Conservation (phyloP, 192 early-diverging fungal species). For the Irineochytrium annulatum region DNA sequence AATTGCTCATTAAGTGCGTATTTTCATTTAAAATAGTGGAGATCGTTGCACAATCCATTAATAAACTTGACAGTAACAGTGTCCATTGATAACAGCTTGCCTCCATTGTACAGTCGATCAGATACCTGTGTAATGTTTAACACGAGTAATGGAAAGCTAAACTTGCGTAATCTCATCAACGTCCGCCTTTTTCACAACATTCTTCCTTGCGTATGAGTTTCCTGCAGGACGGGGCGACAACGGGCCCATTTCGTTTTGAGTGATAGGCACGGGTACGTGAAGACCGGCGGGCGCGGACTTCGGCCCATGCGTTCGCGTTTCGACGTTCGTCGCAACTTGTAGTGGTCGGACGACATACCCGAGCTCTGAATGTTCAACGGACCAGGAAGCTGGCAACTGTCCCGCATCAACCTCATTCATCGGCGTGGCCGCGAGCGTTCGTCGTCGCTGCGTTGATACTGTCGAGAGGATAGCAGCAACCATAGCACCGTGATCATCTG, state of each 20-base stretch:
- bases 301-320: neutral
- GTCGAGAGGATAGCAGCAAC: neutral
- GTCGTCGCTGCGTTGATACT: neutral
- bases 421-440: neutral
- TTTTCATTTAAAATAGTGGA: neutral
- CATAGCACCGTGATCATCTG: neutral
- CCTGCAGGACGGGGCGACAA: no score
- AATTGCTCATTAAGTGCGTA: neutral
- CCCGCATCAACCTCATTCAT: neutral
- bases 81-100: slow-evolving; percentile 21
- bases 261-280: no score
- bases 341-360: no score
- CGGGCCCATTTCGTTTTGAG: no score
- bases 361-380: neutral
- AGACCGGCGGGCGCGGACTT: slow-evolving; percentile 1
- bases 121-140: slow-evolving; percentile 3
- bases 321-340: slow-evolving; percentile 7
- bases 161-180: slow-evolving; percentile 6
- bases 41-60: slow-evolving; percentile 17
- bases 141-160: neutral
- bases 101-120: slow-evolving; percentile 10
- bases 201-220: neutral
- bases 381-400: neutral
- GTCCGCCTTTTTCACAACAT: slow-evolving; percentile 10
- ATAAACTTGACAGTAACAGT: slow-evolving; percentile 16